Base-by-base conservation (phyloP, 306 rosid genomes). In the Pyrus pyrifolia region DNA sequence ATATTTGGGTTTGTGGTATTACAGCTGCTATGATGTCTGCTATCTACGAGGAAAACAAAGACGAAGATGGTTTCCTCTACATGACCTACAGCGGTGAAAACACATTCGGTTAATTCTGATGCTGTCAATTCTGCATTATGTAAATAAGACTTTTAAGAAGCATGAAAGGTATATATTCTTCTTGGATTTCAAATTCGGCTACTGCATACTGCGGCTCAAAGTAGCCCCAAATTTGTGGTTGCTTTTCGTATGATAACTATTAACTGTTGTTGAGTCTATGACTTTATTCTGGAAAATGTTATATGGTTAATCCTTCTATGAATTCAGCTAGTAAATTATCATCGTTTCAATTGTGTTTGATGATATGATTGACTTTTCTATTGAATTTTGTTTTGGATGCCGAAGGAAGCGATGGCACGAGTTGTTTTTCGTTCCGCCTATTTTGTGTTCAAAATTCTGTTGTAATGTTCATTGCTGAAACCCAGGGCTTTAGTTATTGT, bases 51-150 rank as follows among this genome's bases (percentile, higher is more conserved):
- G 97, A 90, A 78, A 81, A 90, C 81, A 92, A 90, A 81, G 97
- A 90, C 31, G 96, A 92, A 75, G 97, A 92, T 85, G 97, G 97
- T 53, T 92, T 92, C 81, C 86, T 92, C 53, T 92, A 92, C 76
- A 92, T 92, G 97, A 92, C 97, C 55, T 92, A 92, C 83, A 92
- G 97, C 45, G 91, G 97, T 7, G 97, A 92, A 86, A 92, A 92
- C 88, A 92, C 97, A 11, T 92, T 92, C 51, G 96, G 97, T 70
- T 73, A 77, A 25, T n/a, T 17, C 74, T 80, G 51, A 44, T 75
- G 77, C 53, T 49, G 42, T 53, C 44, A 62, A 33, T 59, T 72
- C 25, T 29, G 58, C 53, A 25, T 29, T 58, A 31, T 82, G 86
- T 79, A 79, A 68, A 76, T 82, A 68, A 74, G 75, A 63, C 76